Base-by-base conservation (phyloP, 805 yeast species). In the Monosporozyma aquatica region DNA sequence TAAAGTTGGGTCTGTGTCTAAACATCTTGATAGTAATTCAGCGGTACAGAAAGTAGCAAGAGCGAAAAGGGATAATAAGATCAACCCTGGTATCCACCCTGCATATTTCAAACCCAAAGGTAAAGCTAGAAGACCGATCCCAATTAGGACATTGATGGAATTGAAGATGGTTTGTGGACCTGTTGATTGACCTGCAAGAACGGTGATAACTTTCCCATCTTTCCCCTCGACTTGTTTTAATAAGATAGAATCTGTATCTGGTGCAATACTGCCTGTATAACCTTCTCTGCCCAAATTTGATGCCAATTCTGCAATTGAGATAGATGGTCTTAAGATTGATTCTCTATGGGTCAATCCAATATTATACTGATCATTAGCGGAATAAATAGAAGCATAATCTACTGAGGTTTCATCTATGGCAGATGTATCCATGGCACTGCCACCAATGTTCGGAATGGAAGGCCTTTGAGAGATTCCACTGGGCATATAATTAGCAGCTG, bases 181-280 rank as follows among this genome's bases (percentile, higher is more conserved):
- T 0, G 92, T 84, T 3, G 95, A 83, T 58, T 82, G 87, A 32
- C 95, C 95, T 2, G 82, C 83, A 39, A 82, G 65, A 46, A 83
- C 77, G 2, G 89, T 80, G 33, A 82, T 72, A 4, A 79, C 66
- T 44, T 77, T 75, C 5, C 95, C 95, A 49, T 80, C 79, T 43
- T 70, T 64, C 43, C 79, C 82, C 56, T 84, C 92, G 18, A 84
- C 75, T 54, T 74, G 75, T 52, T 75, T 75, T 44, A 80, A 59
- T 38, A 74, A 69, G 41, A 80, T 57, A 9, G 78, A 77, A 23
- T 75, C 72, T 1, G 77, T 55, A 38, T 69, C 71, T 6, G 65
- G 61, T n/a, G 56, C 62, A 24, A 52, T 76, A 20, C 29, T 38
- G 21, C 47, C 49, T 20, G 28, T 33, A 33, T 41, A 47, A 7